Evolutionary conservation across 805 yeast species (phyloP), one percentile per base, ranked within the genome.

Genomic region (Torulaspora gathmanii): DNA sequence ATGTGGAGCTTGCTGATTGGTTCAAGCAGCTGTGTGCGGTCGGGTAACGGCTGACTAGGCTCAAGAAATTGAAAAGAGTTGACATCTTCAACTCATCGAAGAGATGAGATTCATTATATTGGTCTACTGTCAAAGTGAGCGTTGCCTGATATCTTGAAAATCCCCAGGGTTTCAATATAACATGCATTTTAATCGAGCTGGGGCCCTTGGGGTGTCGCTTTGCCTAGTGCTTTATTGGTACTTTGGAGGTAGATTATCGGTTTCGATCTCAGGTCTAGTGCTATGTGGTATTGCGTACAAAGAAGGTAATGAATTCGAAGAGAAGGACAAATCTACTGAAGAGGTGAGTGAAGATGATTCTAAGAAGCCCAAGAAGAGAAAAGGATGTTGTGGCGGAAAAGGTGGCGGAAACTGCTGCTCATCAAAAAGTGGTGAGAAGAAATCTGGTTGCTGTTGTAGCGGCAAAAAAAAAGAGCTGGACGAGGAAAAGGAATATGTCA

Each of bases 171-270:
- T n/a, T 12, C 22, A 16, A 2, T 16, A 15, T 5, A 42, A 5
- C 13, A 47, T 47, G 48, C 16, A 27, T 11, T 38, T 41, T n/a
- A 44, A 41, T 27, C 22, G 36, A 27, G 40, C 19, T 11, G 28
- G 37, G 5, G 52, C 45, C 13, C 12, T 33, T 11, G 36, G n/a
- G 13, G 37, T 40, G 30, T 30, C 20, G 16, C 29, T 31, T n/a
- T 39, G 28, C 23, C 36, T 51, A 8, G 46, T 47, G 9, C 23
- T 45, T 7, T 59, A 57, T 44, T 37, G 54, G 33, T 51, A 56
- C 16, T 52, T 61, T 33, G 70, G 71, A 20, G 76, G 76, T 20
- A 61, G 74, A 49, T 11, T 59, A 3, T 57, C 72, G 13, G 44
- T 70, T 9, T 60, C 65, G 1, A 37, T 69, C 4, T 61, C 68